A percentile compares a stretch with the other conserved stretches of the same genome.
These are phyloP conservation scores for Fragaria nilgerrensis DNA, from an alignment of 306 rosid genomes.

Conservation along the genomic window DNA sequence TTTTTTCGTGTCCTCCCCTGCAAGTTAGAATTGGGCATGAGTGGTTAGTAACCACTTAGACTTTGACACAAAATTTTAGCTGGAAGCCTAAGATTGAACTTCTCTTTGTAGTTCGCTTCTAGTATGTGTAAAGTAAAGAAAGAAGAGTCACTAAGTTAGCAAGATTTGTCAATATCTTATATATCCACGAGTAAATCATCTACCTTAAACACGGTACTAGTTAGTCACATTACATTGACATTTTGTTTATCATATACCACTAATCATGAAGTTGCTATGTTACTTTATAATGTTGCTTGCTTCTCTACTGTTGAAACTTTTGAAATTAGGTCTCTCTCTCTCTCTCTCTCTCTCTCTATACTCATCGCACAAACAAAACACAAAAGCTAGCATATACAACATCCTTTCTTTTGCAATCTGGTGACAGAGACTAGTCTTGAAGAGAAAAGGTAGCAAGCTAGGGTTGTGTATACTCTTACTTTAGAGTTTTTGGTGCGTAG, in stretches of 20 bases:
- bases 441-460: conserved; percentile 27
- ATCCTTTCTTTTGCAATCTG: conserved; percentile 28
- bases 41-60: not conserved
- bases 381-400: not conserved
- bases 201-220: not conserved
- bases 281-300: not conserved
- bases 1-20: not conserved
- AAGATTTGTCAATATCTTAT: not conserved
- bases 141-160: not conserved
- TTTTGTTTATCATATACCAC: not conserved
- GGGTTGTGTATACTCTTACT: conserved; percentile 14
- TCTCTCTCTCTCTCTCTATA: not conserved
- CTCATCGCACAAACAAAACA: conserved; percentile 3
- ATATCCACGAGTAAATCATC: not conserved
- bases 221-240: not conserved
- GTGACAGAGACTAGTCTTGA: conserved; percentile 44
- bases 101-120: not conserved
- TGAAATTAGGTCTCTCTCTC: not conserved
- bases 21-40: not conserved
- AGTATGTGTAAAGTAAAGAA: not conserved
- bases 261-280: not conserved
- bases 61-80: not conserved
- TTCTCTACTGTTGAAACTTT: not conserved
- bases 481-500: not conserved
- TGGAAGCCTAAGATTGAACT: not conserved